Conservation (phyloP, 2,329 filamentous ascomycete genomes). For the Fonsecaea pugnacius region DNA sequence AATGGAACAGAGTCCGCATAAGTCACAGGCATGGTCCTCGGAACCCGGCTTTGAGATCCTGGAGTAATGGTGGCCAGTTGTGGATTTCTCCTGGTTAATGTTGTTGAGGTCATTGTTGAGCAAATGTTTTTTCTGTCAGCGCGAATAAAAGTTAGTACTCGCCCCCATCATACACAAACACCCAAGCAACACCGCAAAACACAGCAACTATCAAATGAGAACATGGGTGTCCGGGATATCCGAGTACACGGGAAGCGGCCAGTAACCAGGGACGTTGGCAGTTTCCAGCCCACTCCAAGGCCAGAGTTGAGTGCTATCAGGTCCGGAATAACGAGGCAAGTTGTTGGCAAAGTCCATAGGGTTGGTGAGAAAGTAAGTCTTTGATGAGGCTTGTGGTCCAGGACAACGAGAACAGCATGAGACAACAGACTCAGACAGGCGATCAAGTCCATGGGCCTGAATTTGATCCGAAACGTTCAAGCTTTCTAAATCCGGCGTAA, state of each 20-base stretch:
- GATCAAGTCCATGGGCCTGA: not conserved
- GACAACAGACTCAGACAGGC: not conserved
- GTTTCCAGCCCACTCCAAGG: not conserved
- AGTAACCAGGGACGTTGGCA: not conserved
- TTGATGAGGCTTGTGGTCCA: not conserved
- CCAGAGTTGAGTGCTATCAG: not conserved
- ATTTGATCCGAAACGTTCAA: not conserved
- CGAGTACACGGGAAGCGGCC: not conserved
- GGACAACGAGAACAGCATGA: not conserved
- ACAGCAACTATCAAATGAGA: slow-evolving; percentile 6
- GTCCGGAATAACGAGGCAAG: not conserved
- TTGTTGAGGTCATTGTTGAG: slow-evolving; percentile 13
- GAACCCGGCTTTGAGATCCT: slow-evolving; percentile 27
- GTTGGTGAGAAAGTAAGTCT: not conserved
- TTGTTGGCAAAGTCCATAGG: not conserved
- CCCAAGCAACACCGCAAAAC: slow-evolving; percentile 9
- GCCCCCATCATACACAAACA: slow-evolving; percentile 11
- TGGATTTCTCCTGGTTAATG: slow-evolving; percentile 14
- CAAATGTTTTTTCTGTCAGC: slow-evolving; percentile 6
- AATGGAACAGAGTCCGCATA: slow-evolving; percentile 26
- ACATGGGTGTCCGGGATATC: not conserved
- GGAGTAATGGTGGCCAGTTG: slow-evolving; percentile 18
- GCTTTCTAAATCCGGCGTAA: not conserved
- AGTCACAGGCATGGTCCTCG: slow-evolving; percentile 30
- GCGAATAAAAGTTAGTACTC: slow-evolving; percentile 20